phyloP scores from a whole-genome alignment of 441 rosid species.

The Eruca vesicaria region DNA sequence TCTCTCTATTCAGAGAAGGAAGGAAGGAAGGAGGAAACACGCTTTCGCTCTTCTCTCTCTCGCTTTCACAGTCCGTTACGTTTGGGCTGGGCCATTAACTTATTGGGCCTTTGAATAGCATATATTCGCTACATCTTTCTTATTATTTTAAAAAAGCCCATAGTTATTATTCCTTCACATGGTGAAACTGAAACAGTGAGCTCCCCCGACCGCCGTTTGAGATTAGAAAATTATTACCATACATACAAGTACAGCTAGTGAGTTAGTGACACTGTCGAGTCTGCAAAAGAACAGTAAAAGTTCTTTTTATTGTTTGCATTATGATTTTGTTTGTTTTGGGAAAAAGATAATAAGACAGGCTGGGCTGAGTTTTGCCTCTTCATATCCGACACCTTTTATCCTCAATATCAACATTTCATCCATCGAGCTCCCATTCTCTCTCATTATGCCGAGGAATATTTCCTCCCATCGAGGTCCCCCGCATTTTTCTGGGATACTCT shows the following conservation, averaged over 20 bases:
- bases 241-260: neutral
- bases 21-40: neutral
- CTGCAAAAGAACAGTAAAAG: neutral
- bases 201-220: neutral
- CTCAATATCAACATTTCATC: slow-evolving; percentile 5
- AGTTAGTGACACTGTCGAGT: neutral
- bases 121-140: neutral
- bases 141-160: neutral
- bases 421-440: neutral
- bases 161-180: neutral
- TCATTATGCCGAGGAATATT: neutral
- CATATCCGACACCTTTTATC: slow-evolving; percentile 9
- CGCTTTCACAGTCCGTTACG: neutral
- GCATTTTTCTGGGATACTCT: neutral
- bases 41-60: neutral
- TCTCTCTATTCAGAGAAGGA: neutral
- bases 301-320: neutral
- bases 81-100: neutral
- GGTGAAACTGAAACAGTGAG: neutral
- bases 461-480: neutral
- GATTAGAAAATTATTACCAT: no score
- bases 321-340: neutral
- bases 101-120: neutral
- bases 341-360: slow-evolving; percentile 13
- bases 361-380: slow-evolving; percentile 16